Evolutionary conservation across 495 filamentous ascomycete species (phyloP).

Genomic region (Sphaerosporella brunnea): DNA sequence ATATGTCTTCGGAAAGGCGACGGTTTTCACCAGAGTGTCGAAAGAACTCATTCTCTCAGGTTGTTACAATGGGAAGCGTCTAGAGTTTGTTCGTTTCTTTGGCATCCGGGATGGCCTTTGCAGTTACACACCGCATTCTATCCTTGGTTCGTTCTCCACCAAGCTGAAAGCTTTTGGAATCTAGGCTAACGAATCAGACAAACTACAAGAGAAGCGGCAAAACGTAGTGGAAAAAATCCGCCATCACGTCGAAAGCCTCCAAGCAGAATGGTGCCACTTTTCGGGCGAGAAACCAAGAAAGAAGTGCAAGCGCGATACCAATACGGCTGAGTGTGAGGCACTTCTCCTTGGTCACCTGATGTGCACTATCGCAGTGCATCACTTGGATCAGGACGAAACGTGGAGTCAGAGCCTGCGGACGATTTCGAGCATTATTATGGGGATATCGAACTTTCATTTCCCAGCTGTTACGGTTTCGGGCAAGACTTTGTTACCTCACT

Average conservation of each 20-base stretch:
- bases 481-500: too few relatives aligned
- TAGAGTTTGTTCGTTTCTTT: background rate
- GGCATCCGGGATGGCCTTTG: background rate
- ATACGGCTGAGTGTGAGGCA: background rate
- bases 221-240: background rate
- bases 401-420: background rate
- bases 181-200: background rate
- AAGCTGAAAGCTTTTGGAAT: background rate
- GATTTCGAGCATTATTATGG: background rate
- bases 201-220: background rate
- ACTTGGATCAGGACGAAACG: background rate
- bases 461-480: too few relatives aligned
- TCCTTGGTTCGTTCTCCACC: background rate
- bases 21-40: background rate
- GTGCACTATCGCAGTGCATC: background rate
- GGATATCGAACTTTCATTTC: background rate
- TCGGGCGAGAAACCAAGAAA: background rate
- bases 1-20: background rate
- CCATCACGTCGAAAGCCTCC: background rate
- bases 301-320: background rate
- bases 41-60: background rate
- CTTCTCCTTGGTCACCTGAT: background rate
- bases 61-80: background rate
- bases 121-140: background rate
- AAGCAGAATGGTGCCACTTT: background rate